A percentile compares a stretch with the other conserved stretches of the same genome.
Evolutionary conservation across 441 rosid species (phyloP).

Genomic region (Gossypium aridum): DNA sequence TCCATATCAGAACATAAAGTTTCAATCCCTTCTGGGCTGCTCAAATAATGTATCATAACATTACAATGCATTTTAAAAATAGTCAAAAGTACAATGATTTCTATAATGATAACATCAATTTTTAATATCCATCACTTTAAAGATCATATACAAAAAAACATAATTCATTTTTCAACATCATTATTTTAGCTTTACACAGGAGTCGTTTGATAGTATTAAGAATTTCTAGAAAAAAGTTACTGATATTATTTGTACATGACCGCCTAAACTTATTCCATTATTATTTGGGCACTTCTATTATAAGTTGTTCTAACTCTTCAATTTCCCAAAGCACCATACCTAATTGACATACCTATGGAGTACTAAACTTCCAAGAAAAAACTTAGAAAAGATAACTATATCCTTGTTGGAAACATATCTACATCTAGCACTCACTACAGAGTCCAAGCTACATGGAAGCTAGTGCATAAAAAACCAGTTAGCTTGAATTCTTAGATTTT

Average conservation of each 20-base stretch:
- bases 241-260: not conserved
- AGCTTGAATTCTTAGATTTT: not conserved
- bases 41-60: conserved; percentile 10
- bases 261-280: not conserved
- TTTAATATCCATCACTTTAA: not conserved
- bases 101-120: not conserved
- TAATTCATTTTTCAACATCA: not conserved
- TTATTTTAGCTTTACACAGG: not conserved
- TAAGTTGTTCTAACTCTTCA: not conserved
- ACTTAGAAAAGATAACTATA: not conserved
- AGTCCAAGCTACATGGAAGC: not conserved
- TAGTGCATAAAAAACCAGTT: not conserved
- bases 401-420: not conserved
- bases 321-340: not conserved
- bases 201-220: not conserved
- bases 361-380: not conserved
- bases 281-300: not conserved
- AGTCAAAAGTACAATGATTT: not conserved
- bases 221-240: not conserved
- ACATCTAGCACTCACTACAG: not conserved
- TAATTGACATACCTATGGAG: not conserved
- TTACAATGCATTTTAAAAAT: not conserved
- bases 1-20: conserved; percentile 79
- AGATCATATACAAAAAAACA: not conserved
- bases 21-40: conserved; percentile 97